phyloP scores from a whole-genome alignment of 2,329 filamentous ascomycete species.

The Trichoderma gracile region DNA sequence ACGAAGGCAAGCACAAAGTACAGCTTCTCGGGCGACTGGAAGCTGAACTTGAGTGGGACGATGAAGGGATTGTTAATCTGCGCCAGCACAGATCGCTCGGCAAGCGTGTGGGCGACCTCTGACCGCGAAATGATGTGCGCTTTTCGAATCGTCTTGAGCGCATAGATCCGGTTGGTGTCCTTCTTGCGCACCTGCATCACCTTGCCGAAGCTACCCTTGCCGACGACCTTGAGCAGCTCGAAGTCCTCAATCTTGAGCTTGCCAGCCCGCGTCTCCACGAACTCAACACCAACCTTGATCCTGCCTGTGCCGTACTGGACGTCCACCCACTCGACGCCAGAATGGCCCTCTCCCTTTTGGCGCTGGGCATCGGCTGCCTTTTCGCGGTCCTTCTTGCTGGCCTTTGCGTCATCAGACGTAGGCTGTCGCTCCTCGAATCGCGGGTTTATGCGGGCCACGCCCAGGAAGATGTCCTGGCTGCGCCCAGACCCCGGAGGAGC shows the following conservation, averaged over 20 bases:
- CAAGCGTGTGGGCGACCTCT: slow-evolving; percentile 94
- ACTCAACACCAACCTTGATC: slow-evolving; percentile 90
- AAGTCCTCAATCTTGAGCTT: slow-evolving; percentile 97
- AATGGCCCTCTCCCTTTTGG: slow-evolving; percentile 53
- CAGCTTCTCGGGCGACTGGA: slow-evolving; percentile 97
- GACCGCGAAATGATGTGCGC: slow-evolving; percentile 98
- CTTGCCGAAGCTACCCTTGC: slow-evolving; percentile 97
- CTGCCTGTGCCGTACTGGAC: slow-evolving; percentile 86
- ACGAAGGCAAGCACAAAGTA: slow-evolving; percentile 97
- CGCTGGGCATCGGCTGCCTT: slow-evolving; percentile 68
- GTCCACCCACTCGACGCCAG: slow-evolving; percentile 84
- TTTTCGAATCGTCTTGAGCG: slow-evolving; percentile 98
- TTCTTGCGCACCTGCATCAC: slow-evolving; percentile 99
- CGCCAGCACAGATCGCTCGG: slow-evolving; percentile 94
- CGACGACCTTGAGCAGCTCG: slow-evolving; percentile 94
- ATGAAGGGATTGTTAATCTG: slow-evolving; percentile 99
- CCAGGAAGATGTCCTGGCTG: slow-evolving; percentile 95
- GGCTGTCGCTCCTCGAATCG: slow-evolving; percentile 78
- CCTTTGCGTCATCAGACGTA: slow-evolving; percentile 75
- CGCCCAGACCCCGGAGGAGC: slow-evolving; percentile 83
- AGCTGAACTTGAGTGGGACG: slow-evolving; percentile 97
- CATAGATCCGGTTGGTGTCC: slow-evolving; percentile 96
- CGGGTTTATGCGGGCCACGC: slow-evolving; percentile 87
- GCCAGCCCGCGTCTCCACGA: slow-evolving; percentile 86
- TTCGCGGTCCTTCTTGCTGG: slow-evolving; percentile 82